Base-by-base conservation (phyloP, 2,329 filamentous ascomycete genomes). In the Pochonia chlamydosporia region DNA sequence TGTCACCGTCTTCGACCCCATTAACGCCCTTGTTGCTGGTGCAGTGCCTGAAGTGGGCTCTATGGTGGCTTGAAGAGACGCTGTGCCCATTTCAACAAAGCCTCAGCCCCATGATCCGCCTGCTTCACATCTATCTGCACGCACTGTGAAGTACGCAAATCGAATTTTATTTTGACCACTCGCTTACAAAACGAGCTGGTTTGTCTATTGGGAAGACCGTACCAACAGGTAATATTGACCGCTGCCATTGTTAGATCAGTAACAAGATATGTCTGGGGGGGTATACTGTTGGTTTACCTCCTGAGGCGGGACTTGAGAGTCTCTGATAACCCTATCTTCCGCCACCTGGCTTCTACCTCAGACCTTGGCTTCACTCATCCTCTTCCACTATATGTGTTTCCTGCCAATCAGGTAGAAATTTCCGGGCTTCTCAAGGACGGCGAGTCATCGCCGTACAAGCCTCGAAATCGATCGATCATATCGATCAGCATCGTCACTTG, bases 231-330 rank as follows among this genome's bases (percentile, higher is more conserved):
- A 31, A 39, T 6, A 11, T n/a, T n/a, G 4, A n/a, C 30, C 9
- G 16, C n/a, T 10, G 7, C 10, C 4, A 21, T 30, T 14, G 5
- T 16, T 16, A 33, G 26, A n/a, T 21, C n/a, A 3, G 24, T 20
- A 7, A 13, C 4, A 24, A 28, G 25, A 24, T 33, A 70, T 70
- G 67, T 50, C 61, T 40, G n/a, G n/a, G 53, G 59, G 30, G 58
- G 57, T 28, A 79, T 75, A 26, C 72, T 87, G 21, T 68, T 90
- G 44, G 72, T 92, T 47, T 90, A 89, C 59, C 63, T 91, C 21
- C 64, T 91, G 30, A 80, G 87, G 39, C 80, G 83, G 54, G 88
- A 92, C 61, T 72, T 90, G 18, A 83, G 88, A 50, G 71, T 87
- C 23, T 73, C 78, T 24, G 87, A 92, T 64, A 91, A 91, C 58